These are phyloP conservation scores for Colletotrichum lupini DNA, from an alignment of 2,329 filamentous ascomycete genomes.

Conservation along the genomic window DNA sequence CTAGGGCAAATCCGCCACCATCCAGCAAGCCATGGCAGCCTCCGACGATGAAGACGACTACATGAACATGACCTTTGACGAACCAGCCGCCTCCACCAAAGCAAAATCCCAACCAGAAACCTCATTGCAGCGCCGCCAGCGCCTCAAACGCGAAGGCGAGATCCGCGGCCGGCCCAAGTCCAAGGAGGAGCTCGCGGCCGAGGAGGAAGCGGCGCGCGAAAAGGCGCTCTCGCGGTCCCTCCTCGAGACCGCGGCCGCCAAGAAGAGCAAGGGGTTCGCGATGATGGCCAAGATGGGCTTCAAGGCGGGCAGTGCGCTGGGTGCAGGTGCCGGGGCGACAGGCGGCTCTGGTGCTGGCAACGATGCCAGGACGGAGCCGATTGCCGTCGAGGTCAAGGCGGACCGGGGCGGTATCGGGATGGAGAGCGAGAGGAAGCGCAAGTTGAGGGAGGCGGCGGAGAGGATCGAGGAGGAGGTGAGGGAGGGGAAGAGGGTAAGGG, in stretches of 20 bases:
- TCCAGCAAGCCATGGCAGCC: conserved; percentile 10
- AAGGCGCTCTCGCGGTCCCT: conserved; percentile 80
- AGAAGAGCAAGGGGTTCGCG: conserved; percentile 85
- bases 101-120: conserved; percentile 59
- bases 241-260: conserved; percentile 65
- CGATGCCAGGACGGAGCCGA: conserved; percentile 70
- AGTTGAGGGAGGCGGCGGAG: conserved; percentile 71
- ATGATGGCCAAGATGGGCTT: conserved; percentile 99
- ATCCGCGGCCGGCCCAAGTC: conserved; percentile 77
- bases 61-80: conserved; percentile 93
- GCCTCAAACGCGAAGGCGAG: conserved; percentile 72
- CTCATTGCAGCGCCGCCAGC: conserved; percentile 64
- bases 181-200: conserved; percentile 83
- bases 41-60: conserved; percentile 89
- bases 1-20: not conserved
- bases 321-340: conserved; percentile 56
- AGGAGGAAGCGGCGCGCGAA: conserved; percentile 79
- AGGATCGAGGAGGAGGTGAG: conserved; percentile 50
- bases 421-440: conserved; percentile 85
- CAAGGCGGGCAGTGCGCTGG: conserved; percentile 76
- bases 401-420: conserved; percentile 86
- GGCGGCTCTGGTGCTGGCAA: conserved; percentile 53
- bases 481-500: conserved; percentile 70
- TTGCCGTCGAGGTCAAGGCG: conserved; percentile 81
- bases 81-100: conserved; percentile 66